These are phyloP conservation scores for Eucalyptus coolabah DNA, from an alignment of 345 rosid species.

Conservation along the genomic window DNA sequence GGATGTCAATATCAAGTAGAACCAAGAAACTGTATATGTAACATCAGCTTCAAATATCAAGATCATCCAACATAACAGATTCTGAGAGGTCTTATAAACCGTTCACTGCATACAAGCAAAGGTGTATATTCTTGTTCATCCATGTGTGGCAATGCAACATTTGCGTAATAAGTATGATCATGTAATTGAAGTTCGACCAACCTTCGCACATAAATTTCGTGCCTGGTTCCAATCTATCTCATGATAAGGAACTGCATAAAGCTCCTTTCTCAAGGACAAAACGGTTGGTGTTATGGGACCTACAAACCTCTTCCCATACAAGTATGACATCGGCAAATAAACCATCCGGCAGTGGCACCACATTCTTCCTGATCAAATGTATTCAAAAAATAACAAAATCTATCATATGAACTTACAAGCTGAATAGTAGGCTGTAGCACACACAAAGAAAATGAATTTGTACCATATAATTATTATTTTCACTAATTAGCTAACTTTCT, in stretches of 20 bases:
- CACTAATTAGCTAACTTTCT: neutral
- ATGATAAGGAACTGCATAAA: conserved; percentile 69
- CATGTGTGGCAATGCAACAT: neutral
- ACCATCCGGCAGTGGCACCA: conserved; percentile 99
- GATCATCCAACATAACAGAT: neutral
- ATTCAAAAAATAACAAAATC: neutral
- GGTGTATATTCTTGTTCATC: neutral
- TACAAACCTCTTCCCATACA: conserved; percentile 91
- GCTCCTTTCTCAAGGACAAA: conserved; percentile 83
- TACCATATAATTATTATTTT: neutral
- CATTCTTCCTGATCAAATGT: conserved; percentile 72
- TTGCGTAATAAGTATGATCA: neutral
- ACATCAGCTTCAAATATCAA: neutral
- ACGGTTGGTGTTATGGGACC: conserved; percentile 86
- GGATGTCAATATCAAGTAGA: neutral
- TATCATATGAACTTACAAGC: neutral
- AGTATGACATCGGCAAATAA: conserved; percentile 93
- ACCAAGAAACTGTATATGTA: neutral
- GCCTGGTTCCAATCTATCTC: conserved; percentile 84
- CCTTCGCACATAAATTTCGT: conserved; percentile 90
- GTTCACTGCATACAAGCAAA: neutral
- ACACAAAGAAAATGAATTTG: neutral
- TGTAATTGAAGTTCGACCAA: conserved; percentile 15
- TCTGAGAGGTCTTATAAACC: neutral
- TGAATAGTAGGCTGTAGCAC: neutral